A percentile compares a stretch with the other conserved stretches of the same genome.
These are phyloP conservation scores for Astrocystis sublimbata DNA, from an alignment of 495 filamentous ascomycete genomes.

Conservation along the genomic window DNA sequence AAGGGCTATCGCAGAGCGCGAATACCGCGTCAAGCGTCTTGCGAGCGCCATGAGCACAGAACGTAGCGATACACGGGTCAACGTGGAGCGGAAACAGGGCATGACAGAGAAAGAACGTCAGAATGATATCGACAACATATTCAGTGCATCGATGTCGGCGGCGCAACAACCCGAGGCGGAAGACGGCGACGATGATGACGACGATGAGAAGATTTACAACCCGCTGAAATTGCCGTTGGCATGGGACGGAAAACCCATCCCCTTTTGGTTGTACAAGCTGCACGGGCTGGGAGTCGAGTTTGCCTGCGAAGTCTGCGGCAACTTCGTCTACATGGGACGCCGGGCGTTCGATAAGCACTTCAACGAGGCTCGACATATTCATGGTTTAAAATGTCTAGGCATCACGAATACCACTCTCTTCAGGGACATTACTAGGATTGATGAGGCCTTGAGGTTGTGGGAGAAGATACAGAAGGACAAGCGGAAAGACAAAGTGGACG, in stretches of 20 bases:
- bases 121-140: slow-evolving; percentile 86
- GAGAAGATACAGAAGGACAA: slow-evolving; percentile 88
- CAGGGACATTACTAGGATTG: slow-evolving; percentile 88
- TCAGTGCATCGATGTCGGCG: slow-evolving; percentile 52
- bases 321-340: slow-evolving; percentile 95
- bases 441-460: slow-evolving; percentile 85
- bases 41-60: slow-evolving; percentile 74
- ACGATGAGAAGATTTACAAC: slow-evolving; percentile 92
- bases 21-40: slow-evolving; percentile 77
- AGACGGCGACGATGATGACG: slow-evolving; percentile 59
- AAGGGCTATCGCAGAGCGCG: slow-evolving; percentile 84
- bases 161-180: slow-evolving; percentile 51
- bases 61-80: slow-evolving; percentile 81
- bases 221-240: slow-evolving; percentile 91
- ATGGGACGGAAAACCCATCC: slow-evolving; percentile 98
- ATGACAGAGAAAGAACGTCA: slow-evolving; percentile 95
- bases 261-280: slow-evolving; percentile 97
- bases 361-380: slow-evolving; percentile 86
- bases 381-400: slow-evolving; percentile 88
- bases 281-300: slow-evolving; percentile 96
- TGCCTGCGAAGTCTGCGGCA: slow-evolving; percentile 93
- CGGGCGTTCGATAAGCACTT: slow-evolving; percentile 98
- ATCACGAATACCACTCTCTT: slow-evolving; percentile 92
- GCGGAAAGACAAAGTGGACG: slow-evolving; percentile 70
- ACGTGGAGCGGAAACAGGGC: slow-evolving; percentile 90